A percentile compares a stretch with the other conserved stretches of the same genome.
Evolutionary conservation across 2,329 filamentous ascomycete genomes (phyloP).

Genomic region (Penicillium verrucosum): DNA sequence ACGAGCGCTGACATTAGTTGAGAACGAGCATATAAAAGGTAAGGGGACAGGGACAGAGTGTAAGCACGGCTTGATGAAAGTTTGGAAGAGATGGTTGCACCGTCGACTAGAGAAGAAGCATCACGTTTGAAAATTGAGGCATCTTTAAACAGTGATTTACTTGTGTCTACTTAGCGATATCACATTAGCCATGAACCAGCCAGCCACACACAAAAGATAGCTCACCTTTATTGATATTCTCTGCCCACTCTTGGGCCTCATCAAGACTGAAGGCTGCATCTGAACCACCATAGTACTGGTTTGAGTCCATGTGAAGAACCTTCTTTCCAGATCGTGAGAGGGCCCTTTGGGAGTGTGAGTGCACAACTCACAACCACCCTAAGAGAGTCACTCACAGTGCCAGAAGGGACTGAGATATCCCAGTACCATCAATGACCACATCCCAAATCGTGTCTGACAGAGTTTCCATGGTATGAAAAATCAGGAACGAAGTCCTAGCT

Average conservation of each 20-base stretch:
- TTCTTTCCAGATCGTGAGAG: constrained; percentile 90
- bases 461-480: constrained; percentile 60
- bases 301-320: constrained; percentile 82
- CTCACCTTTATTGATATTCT: constrained; percentile 43
- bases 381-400: constrained; percentile 58
- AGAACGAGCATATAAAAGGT: constrained; percentile 81
- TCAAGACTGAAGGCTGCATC: constrained; percentile 83
- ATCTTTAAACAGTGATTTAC: constrained; percentile 39
- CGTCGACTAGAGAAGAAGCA: background rate
- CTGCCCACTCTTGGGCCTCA: constrained; percentile 74
- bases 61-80: constrained; percentile 66
- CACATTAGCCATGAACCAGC: constrained; percentile 20
- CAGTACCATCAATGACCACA: constrained; percentile 74
- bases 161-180: constrained; percentile 30
- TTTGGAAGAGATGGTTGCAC: constrained; percentile 7
- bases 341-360: constrained; percentile 65
- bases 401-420: constrained; percentile 73
- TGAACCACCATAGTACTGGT: constrained; percentile 80
- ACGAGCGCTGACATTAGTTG: constrained; percentile 74
- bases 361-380: constrained; percentile 34
- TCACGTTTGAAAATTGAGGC: constrained; percentile 30
- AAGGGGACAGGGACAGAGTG: constrained; percentile 77
- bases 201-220: constrained; percentile 8
- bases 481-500: constrained; percentile 14
- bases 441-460: constrained; percentile 74